These are phyloP conservation scores for Neofusicoccum sp. DNA, from an alignment of 2,329 filamentous ascomycete species.

Conservation along the genomic window DNA sequence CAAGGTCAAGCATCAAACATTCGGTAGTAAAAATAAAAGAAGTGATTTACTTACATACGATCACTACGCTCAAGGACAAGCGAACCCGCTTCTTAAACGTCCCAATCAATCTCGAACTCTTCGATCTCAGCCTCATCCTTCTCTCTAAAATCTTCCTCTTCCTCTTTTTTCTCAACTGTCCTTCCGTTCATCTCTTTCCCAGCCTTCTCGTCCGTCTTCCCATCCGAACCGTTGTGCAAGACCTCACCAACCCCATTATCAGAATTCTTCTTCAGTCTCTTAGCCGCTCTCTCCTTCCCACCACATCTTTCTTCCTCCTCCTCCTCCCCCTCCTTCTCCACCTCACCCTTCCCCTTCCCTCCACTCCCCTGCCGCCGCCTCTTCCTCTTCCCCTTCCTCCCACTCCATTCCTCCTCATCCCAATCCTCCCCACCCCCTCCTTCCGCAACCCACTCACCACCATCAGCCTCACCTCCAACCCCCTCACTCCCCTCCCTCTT, in stretches of 20 bases:
- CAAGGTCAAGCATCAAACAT: too few relatives aligned
- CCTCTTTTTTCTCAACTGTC: not conserved
- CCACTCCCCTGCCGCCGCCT: too few relatives aligned
- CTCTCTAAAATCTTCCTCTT: too few relatives aligned
- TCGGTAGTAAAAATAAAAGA: too few relatives aligned
- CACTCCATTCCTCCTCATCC: too few relatives aligned
- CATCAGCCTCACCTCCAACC: not conserved
- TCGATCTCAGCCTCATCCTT: not conserved
- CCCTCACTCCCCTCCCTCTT: not conserved
- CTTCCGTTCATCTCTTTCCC: not conserved
- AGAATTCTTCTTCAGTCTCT: not conserved
- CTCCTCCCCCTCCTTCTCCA: not conserved
- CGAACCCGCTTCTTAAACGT: not conserved
- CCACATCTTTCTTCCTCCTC: not conserved
- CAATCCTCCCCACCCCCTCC: too few relatives aligned
- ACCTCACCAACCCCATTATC: not conserved
- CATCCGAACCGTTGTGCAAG: not conserved
- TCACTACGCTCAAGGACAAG: not conserved
- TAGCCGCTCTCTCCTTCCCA: not conserved
- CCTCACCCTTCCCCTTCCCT: not conserved
- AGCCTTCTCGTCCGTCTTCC: not conserved
- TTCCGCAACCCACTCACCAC: not conserved
- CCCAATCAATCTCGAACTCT: slow-evolving; percentile 7
- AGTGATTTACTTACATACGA: not conserved
- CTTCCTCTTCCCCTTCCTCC: too few relatives aligned